Evolutionary conservation across 2,329 filamentous ascomycete species (phyloP).

Genomic region (Emergomyces orientalis): DNA sequence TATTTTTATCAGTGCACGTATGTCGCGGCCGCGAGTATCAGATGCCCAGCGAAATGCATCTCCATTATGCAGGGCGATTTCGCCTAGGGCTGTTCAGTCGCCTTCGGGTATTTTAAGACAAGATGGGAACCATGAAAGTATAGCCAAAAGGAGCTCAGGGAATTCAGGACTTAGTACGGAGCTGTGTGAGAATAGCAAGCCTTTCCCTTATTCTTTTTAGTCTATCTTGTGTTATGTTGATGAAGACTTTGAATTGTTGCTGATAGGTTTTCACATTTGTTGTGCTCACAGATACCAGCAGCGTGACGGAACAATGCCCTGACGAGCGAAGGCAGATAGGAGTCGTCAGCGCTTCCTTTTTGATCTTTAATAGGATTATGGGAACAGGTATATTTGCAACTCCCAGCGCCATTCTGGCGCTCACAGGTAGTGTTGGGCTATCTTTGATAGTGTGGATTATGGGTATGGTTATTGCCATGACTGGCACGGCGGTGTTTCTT

Average conservation of each 20-base stretch:
- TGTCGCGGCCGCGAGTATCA: background rate
- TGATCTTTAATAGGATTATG: constrained; percentile 43
- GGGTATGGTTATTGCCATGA: constrained; percentile 41
- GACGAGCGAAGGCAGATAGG: constrained; percentile 34
- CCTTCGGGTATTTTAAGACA: background rate
- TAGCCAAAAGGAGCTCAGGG: background rate
- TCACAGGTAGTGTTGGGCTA: constrained; percentile 39
- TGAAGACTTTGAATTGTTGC: background rate
- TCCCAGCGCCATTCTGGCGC: constrained; percentile 37
- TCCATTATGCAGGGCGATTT: background rate
- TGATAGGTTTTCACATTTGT: background rate
- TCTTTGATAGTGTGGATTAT: constrained; percentile 43
- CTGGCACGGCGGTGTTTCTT: constrained; percentile 37
- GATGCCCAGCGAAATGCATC: background rate
- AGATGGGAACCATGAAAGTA: background rate
- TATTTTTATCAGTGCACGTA: background rate
- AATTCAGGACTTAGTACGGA: background rate
- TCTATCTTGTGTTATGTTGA: background rate
- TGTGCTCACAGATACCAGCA: background rate
- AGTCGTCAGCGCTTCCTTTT: constrained; percentile 34
- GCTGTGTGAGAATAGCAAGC: background rate
- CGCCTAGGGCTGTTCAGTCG: constrained; percentile 8
- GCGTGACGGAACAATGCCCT: constrained; percentile 25
- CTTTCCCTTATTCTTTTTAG: background rate
- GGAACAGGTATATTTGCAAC: constrained; percentile 45